These are phyloP conservation scores for Pseudogymnoascus sp. DNA, from an alignment of 2,329 filamentous ascomycete species.

Conservation along the genomic window DNA sequence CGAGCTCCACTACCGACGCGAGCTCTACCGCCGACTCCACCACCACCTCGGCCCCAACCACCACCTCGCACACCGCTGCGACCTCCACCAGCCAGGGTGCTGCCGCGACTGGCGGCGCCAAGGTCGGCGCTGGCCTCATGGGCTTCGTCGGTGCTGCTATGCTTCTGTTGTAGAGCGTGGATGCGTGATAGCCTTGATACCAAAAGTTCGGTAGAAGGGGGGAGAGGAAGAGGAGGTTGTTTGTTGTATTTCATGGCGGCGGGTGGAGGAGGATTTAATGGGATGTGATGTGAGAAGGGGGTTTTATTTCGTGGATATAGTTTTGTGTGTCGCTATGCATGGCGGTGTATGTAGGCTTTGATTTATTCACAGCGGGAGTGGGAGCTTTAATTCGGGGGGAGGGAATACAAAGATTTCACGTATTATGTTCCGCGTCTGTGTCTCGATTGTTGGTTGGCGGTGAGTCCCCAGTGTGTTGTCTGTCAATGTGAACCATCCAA, in stretches of 20 bases:
- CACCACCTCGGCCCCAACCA: not conserved
- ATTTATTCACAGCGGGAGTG: not conserved
- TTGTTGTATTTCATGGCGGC: not conserved
- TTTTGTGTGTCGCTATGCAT: not conserved
- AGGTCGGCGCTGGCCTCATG: not conserved
- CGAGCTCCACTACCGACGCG: not conserved
- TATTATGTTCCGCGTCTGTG: not conserved
- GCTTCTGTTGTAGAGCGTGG: not conserved
- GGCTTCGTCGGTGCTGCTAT: slow-evolving; percentile 9
- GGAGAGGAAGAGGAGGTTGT: not conserved
- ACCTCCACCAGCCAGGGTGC: not conserved
- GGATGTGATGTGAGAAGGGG: not conserved
- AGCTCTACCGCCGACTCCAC: not conserved
- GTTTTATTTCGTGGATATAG: slow-evolving; percentile 1
- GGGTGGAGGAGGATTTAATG: not conserved
- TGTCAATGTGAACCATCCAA: not conserved
- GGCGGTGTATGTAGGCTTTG: slow-evolving; percentile 4
- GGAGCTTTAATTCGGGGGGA: not conserved
- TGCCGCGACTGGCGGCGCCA: not conserved
- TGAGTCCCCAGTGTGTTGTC: not conserved
- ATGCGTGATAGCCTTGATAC: not conserved
- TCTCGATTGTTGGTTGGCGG: not conserved
- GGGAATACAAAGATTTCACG: not conserved
- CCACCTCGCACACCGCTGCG: not conserved
- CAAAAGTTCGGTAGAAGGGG: not conserved